phyloP scores from a whole-genome alignment of 805 yeast genomes.

The Scheffersomyces amazonensis region DNA sequence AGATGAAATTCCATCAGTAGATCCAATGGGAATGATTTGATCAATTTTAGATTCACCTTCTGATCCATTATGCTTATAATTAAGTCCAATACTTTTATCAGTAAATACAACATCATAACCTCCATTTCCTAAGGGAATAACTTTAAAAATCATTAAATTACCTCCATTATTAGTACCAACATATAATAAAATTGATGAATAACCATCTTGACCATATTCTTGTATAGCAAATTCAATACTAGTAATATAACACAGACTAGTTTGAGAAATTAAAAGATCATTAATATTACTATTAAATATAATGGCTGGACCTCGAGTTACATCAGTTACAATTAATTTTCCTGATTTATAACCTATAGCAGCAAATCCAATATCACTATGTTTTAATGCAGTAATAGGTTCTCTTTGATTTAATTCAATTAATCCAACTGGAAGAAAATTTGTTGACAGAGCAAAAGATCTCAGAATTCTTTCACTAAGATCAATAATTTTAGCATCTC shows the following conservation, averaged over 20 bases:
- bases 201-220: constrained; percentile 62
- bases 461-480: constrained; percentile 54
- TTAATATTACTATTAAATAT: constrained; percentile 40
- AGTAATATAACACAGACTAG: constrained; percentile 44
- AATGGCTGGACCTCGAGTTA: constrained; percentile 69
- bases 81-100: constrained; percentile 37
- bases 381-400: constrained; percentile 55
- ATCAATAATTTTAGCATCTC: constrained; percentile 41
- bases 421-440: constrained; percentile 32
- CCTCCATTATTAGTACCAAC: constrained; percentile 80
- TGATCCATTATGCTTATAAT: constrained; percentile 35
- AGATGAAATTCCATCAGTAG: constrained; percentile 60
- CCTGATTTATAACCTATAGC: constrained; percentile 79
- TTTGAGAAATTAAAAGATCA: constrained; percentile 28
- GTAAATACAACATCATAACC: constrained; percentile 61
- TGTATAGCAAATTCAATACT: constrained; percentile 71
- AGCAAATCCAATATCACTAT: constrained; percentile 80
- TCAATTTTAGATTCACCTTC: constrained; percentile 49
- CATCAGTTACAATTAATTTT: constrained; percentile 68
- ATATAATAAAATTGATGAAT: constrained; percentile 66
- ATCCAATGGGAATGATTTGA: constrained; percentile 55
- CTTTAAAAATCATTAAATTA: constrained; percentile 57
- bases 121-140: constrained; percentile 56
- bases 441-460: constrained; percentile 22
- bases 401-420: constrained; percentile 32